Base-by-base conservation (phyloP, 345 rosid species). In the Acer campestre region DNA sequence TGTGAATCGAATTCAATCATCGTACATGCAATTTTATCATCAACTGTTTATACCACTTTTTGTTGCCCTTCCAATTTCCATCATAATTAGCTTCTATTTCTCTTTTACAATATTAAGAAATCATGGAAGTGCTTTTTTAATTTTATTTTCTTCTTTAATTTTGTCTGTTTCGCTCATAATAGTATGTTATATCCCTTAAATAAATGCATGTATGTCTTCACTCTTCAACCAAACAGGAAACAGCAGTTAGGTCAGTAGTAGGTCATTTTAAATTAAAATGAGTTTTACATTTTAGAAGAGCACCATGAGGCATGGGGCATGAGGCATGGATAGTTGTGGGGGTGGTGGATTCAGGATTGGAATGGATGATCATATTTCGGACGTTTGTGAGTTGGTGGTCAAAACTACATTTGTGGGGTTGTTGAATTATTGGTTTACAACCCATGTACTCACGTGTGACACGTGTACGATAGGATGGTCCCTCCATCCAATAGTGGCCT, bases 391-490 rank as follows among this genome's bases (percentile, higher is more conserved):
- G 6, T 4, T 10, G 51, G 65, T 40, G 77, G 81, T 70, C 82
- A 76, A 76, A 80, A 78, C 82, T 68, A 58, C 22, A 3, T 10
- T 12, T 42, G 75, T 81, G 82, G 83, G 67, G 44, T 73, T 7
- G 10, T 17, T 67, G 78, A 73, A 82, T 75, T 81, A 77, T 81
- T 79, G 85, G 83, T 11, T 61, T 48, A 53, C 81, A 82, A 9
- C 82, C 78, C 86, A 68, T 38, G 14, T 8, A 58, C 65, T 77
- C 79, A 77, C 79, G 75, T 73, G 75, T 11, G 85, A 78, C 84
- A 83, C 84, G 84, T 80, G 79, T 76, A 74, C 84, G 72, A 80
- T 40, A 6, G 35, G n/a, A 70, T 66, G 61, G 61, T 18, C 73
- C 27, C 25, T 48, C 1, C 62, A 10, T 22, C 67, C 48, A 70